These are phyloP conservation scores for Biancaea sappan DNA, from an alignment of 306 rosid genomes.

Conservation along the genomic window DNA sequence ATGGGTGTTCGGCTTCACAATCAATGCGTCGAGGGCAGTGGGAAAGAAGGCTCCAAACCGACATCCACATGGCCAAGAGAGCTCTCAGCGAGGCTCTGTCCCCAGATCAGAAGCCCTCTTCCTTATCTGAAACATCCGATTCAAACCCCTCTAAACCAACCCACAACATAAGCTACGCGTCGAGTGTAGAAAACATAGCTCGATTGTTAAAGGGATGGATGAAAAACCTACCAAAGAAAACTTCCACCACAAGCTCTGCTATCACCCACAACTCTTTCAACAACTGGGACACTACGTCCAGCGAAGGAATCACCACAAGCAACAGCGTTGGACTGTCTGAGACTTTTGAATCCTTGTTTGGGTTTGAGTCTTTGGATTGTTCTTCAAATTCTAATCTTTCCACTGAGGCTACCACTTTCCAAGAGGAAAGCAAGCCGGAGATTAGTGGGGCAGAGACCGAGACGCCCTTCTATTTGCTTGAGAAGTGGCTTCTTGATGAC, in stretches of 20 bases:
- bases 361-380: constrained; percentile 56
- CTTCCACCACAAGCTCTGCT: constrained; percentile 30
- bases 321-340: constrained; percentile 40
- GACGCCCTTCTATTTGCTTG: constrained; percentile 66
- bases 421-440: constrained; percentile 59
- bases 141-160: constrained; percentile 39
- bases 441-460: constrained; percentile 23
- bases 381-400: constrained; percentile 69
- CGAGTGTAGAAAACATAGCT: constrained; percentile 78
- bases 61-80: constrained; percentile 75
- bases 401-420: constrained; percentile 54
- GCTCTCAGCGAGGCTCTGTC: constrained; percentile 83
- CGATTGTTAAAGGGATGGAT: constrained; percentile 73
- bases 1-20: constrained; percentile 47
- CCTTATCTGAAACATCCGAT: constrained; percentile 29
- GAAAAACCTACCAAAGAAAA: constrained; percentile 58
- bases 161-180: constrained; percentile 57
- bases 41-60: constrained; percentile 95
- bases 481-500: constrained; percentile 90
- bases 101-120: constrained; percentile 45
- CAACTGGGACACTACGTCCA: constrained; percentile 52
- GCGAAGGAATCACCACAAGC: constrained; percentile 50
- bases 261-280: constrained; percentile 41
- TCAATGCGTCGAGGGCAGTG: constrained; percentile 82
- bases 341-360: constrained; percentile 53